Evolutionary conservation across 75 land plant genomes (phyloP).

Genomic region (Azolla pinnata): DNA sequence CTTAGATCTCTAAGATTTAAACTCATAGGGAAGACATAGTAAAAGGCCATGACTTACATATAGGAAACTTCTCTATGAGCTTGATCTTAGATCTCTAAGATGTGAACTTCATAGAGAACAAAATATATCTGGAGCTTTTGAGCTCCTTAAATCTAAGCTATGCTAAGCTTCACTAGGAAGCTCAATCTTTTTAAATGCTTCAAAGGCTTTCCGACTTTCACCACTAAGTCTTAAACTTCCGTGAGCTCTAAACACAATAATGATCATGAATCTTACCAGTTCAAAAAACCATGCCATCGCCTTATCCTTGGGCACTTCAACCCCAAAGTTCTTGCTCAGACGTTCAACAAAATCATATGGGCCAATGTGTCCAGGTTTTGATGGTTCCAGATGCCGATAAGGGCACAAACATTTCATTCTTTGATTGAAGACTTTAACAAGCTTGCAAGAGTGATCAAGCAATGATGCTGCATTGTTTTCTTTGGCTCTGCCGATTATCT

Average conservation of each 20-base stretch:
- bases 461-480: conserved; percentile 1
- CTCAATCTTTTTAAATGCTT: neutral
- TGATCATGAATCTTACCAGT: neutral
- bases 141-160: too few species aligned
- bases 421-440: neutral
- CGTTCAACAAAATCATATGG: neutral
- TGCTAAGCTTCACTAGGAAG: too few species aligned
- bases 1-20: neutral
- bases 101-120: too few species aligned
- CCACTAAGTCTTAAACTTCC: too few species aligned
- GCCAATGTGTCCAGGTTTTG: conserved; percentile 1
- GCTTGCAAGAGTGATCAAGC: conserved; percentile 2
- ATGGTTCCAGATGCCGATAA: neutral
- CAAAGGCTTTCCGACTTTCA: neutral
- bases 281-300: conserved; percentile 4
- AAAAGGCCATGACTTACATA: neutral
- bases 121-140: too few species aligned
- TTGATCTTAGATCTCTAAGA: too few species aligned
- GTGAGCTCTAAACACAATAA: neutral
- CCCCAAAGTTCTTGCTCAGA: neutral
- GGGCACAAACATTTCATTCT: conserved; percentile 4
- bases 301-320: neutral
- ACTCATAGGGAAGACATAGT: neutral
- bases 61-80: too few species aligned
- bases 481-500: conserved; percentile 4